A percentile compares a stretch with the other conserved stretches of the same genome.
phyloP scores from a whole-genome alignment of 768 basidiomycete species.

The Mycena galericulata region DNA sequence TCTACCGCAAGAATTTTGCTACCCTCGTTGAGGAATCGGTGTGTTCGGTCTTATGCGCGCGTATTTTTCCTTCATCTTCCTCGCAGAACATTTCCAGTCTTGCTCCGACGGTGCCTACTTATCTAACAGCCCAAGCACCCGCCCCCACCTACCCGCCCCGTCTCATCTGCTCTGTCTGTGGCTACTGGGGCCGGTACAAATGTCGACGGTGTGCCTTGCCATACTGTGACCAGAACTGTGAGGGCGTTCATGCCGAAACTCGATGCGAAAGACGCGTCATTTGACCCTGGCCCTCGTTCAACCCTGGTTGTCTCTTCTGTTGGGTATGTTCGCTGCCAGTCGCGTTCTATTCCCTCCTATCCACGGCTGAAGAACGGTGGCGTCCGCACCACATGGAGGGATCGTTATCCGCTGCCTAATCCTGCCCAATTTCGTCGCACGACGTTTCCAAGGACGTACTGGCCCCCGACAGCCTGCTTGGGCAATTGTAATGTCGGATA shows the following conservation, averaged over 20 bases:
- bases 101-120: slow-evolving; percentile 68
- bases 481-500: no score
- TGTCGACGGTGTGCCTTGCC: slow-evolving; percentile 83
- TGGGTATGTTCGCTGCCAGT: no score
- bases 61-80: not conserved
- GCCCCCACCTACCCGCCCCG: slow-evolving; percentile 74
- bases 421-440: no score
- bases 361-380: no score
- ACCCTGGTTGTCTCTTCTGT: no score
- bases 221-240: slow-evolving; percentile 82
- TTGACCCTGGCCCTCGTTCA: slow-evolving; percentile 41
- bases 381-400: no score
- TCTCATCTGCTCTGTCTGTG: slow-evolving; percentile 86
- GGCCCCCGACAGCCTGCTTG: no score
- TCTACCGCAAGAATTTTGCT: slow-evolving; percentile 85
- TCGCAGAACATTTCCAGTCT: slow-evolving; percentile 68
- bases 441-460: no score
- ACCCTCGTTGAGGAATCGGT: slow-evolving; percentile 86
- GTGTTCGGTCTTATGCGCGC: slow-evolving; percentile 42
- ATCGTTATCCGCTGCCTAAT: no score
- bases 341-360: not conserved
- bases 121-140: slow-evolving; percentile 76
- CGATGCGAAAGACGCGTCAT: slow-evolving; percentile 82
- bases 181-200: slow-evolving; percentile 84
- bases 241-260: slow-evolving; percentile 80